Conservation (phyloP, 257 asterid species). For the Anisodus tanguticus region DNA sequence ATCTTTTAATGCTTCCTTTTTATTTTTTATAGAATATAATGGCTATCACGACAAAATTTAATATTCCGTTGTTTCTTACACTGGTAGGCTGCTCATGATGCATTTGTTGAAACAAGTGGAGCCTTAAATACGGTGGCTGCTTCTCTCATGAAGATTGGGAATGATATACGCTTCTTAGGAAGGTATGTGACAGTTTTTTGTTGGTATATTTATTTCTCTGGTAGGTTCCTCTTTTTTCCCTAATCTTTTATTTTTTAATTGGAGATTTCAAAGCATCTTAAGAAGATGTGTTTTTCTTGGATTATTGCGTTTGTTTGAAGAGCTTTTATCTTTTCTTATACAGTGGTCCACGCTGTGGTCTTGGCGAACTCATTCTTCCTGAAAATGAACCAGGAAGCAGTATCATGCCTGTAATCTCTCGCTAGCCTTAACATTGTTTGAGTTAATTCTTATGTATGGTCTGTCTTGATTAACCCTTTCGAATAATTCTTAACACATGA, state of each 20-base stretch:
- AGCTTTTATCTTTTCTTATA: slow-evolving; percentile 32
- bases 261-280: neutral
- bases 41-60: neutral
- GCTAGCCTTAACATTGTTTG: neutral
- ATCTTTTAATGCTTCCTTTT: neutral
- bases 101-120: slow-evolving; percentile 95
- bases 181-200: slow-evolving; percentile 49
- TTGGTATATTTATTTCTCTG: neutral
- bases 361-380: slow-evolving; percentile 95
- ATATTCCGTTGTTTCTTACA: neutral
- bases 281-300: neutral
- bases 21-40: neutral
- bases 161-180: slow-evolving; percentile 92
- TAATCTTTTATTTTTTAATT: neutral
- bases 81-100: slow-evolving; percentile 95
- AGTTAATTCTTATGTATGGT: neutral
- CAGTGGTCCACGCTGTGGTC: slow-evolving; percentile 99
- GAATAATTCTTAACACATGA: slow-evolving; percentile 4
- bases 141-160: slow-evolving; percentile 97
- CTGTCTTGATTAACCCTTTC: neutral
- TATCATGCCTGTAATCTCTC: slow-evolving; percentile 80
- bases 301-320: slow-evolving; percentile 18
- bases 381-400: slow-evolving; percentile 99
- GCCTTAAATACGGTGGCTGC: slow-evolving; percentile 83
- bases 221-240: neutral